Evolutionary conservation across 257 asterid species (phyloP).

Genomic region (Rehmannia glutinosa): DNA sequence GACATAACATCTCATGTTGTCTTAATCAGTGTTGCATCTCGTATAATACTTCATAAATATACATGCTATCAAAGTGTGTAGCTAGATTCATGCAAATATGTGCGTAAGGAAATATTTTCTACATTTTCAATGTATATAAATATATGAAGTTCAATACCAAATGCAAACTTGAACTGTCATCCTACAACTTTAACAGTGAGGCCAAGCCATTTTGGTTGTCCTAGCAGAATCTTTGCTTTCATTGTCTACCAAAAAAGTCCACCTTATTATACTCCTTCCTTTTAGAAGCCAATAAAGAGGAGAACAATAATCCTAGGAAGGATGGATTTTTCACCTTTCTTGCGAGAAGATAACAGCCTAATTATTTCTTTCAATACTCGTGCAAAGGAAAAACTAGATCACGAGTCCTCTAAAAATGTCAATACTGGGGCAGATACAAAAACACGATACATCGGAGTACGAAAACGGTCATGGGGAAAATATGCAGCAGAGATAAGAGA

Average conservation of each 20-base stretch:
- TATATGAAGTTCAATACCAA: no score
- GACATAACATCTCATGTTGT: no score
- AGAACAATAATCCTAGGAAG: not conserved
- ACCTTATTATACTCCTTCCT: not conserved
- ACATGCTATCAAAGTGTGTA: no score
- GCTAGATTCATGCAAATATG: no score
- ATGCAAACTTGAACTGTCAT: not conserved
- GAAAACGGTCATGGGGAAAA: conserved; percentile 41
- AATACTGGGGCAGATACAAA: not conserved
- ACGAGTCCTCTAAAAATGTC: not conserved
- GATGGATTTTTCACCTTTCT: conserved; percentile 1
- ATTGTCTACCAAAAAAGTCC: not conserved
- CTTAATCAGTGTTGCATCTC: no score
- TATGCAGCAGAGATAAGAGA: conserved; percentile 43
- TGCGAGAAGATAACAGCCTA: conserved; percentile 6
- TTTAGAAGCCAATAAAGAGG: not conserved
- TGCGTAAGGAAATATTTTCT: no score
- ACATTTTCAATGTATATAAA: no score
- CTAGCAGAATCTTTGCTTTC: not conserved
- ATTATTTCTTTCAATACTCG: not conserved
- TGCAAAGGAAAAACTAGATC: not conserved
- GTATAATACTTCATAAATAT: no score
- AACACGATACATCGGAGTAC: conserved; percentile 29
- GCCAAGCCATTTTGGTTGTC: not conserved
- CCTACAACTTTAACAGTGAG: not conserved